These are phyloP conservation scores for Colletotrichum theobromicola DNA, from an alignment of 2,329 filamentous ascomycete genomes.

Conservation along the genomic window DNA sequence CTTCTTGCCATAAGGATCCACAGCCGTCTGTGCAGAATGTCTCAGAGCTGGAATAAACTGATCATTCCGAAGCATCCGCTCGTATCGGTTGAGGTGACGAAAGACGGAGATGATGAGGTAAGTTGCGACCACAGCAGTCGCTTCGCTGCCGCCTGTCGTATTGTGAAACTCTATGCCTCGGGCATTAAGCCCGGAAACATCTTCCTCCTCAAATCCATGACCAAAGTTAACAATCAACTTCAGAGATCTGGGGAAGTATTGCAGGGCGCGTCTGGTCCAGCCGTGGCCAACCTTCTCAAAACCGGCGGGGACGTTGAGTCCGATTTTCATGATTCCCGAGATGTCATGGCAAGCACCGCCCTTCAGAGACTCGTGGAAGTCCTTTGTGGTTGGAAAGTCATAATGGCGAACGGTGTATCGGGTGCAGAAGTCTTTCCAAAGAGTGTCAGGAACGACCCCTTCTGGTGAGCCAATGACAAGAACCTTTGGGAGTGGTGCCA, in stretches of 20 bases:
- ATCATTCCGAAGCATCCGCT: neutral
- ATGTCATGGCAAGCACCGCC: neutral
- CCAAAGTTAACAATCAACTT: neutral
- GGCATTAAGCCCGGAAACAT: neutral
- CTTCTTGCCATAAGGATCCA: neutral
- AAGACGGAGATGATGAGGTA: slow-evolving; percentile 1
- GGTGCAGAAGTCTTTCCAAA: neutral
- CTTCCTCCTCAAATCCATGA: neutral
- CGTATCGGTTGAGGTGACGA: neutral
- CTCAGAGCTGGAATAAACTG: neutral
- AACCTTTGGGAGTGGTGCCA: neutral
- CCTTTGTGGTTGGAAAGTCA: neutral
- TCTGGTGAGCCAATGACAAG: neutral
- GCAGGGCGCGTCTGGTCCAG: neutral
- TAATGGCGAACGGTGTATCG: neutral
- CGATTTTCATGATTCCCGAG: neutral
- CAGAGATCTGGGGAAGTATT: neutral
- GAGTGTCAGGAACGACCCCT: neutral
- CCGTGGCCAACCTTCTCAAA: neutral
- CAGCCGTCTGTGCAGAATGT: neutral
- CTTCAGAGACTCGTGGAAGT: neutral
- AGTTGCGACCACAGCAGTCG: neutral
- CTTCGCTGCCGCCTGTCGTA: neutral
- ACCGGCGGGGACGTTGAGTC: neutral
- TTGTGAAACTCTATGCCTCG: neutral